A percentile compares a stretch with the other conserved stretches of the same genome.
phyloP scores from a whole-genome alignment of 2,329 filamentous ascomycete species.

The Talaromyces marneffei region DNA sequence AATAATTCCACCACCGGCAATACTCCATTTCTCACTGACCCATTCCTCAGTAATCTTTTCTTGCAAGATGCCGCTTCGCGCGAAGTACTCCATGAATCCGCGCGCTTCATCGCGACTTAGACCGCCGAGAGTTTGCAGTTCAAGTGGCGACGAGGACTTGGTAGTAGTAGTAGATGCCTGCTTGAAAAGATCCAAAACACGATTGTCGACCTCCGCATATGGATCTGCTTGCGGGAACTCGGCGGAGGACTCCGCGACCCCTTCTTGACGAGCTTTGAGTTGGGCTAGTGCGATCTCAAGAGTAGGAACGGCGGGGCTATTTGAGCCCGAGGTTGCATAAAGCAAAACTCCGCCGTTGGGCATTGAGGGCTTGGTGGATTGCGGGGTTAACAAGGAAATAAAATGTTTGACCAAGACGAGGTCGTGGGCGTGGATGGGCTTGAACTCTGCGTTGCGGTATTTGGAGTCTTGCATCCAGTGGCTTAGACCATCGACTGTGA shows the following conservation, averaged over 20 bases:
- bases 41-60: constrained; percentile 62
- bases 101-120: constrained; percentile 69
- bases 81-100: constrained; percentile 88
- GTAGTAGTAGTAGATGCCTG: constrained; percentile 22
- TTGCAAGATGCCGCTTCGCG: constrained; percentile 72
- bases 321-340: constrained; percentile 67
- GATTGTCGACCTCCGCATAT: constrained; percentile 48
- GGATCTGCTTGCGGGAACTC: constrained; percentile 46
- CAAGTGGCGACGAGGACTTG: constrained; percentile 32
- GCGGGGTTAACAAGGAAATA: constrained; percentile 54
- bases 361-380: constrained; percentile 31
- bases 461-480: constrained; percentile 74
- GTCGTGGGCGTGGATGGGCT: constrained; percentile 79
- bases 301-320: constrained; percentile 58
- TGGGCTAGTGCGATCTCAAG: constrained; percentile 62
- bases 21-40: constrained; percentile 76
- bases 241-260: constrained; percentile 31
- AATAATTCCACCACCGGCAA: constrained; percentile 73
- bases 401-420: constrained; percentile 71
- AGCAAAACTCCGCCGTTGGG: constrained; percentile 74
- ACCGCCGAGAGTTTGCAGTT: constrained; percentile 56
- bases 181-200: constrained; percentile 44
- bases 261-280: constrained; percentile 40
- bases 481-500: constrained; percentile 71
- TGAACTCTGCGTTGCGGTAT: constrained; percentile 66